A percentile compares a stretch with the other conserved stretches of the same genome.
Evolutionary conservation across 805 yeast genomes (phyloP).

Genomic region (Ogataea salicorniae): DNA sequence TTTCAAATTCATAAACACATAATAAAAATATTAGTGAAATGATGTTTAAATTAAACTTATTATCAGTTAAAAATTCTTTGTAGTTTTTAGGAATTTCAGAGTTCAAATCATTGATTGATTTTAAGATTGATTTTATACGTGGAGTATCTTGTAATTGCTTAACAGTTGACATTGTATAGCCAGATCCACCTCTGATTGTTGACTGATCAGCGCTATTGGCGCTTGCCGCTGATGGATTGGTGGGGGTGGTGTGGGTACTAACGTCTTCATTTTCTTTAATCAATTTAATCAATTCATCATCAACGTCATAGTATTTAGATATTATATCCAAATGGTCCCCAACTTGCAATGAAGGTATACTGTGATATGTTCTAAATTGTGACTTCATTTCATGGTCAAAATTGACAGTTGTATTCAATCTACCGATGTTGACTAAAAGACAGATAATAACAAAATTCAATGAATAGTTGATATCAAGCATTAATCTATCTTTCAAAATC

Average conservation of each 20-base stretch:
- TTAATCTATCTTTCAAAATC: constrained; percentile 73
- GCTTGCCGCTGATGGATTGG: not conserved
- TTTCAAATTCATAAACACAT: constrained; percentile 49
- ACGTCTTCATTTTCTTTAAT: constrained; percentile 11
- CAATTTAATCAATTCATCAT: constrained; percentile 11
- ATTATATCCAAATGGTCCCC: constrained; percentile 39
- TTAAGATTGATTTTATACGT: constrained; percentile 79
- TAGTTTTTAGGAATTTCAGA: constrained; percentile 42
- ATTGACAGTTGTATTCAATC: constrained; percentile 92
- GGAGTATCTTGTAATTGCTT: constrained; percentile 95
- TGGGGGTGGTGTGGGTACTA: not conserved
- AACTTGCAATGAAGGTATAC: constrained; percentile 84
- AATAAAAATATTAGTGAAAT: constrained; percentile 72
- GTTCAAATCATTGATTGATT: constrained; percentile 76
- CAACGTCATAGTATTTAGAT: constrained; percentile 21
- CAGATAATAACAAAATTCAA: constrained; percentile 41
- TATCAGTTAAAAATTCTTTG: constrained; percentile 37
- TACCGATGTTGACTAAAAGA: constrained; percentile 81
- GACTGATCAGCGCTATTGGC: not conserved
- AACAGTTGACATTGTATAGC: constrained; percentile 39
- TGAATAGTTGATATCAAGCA: constrained; percentile 44
- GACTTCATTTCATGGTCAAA: constrained; percentile 95
- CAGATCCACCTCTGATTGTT: constrained; percentile 24
- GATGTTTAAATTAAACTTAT: constrained; percentile 41
- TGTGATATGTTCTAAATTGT: constrained; percentile 86